phyloP scores from a whole-genome alignment of 2,329 filamentous ascomycete species.

The Orbilia blumenaviensis region DNA sequence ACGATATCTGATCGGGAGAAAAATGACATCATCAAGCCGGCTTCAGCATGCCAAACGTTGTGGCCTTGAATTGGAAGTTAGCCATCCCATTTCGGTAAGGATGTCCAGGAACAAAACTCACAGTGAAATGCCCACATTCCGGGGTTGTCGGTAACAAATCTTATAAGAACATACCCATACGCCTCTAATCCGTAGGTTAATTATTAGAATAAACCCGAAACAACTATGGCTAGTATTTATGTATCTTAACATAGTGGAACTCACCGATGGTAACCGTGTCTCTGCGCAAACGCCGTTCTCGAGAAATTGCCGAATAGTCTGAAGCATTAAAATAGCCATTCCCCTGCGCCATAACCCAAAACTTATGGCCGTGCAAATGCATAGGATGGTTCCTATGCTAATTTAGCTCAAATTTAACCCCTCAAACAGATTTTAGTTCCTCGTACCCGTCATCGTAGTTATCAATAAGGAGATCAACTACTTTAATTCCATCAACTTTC shows the following conservation, averaged over 20 bases:
- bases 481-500: slow-evolving; percentile 62
- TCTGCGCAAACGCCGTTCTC: slow-evolving; percentile 40
- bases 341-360: slow-evolving; percentile 66
- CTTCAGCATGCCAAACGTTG: slow-evolving; percentile 69
- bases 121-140: slow-evolving; percentile 70
- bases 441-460: slow-evolving; percentile 70
- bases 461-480: slow-evolving; percentile 81
- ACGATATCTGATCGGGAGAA: slow-evolving; percentile 65
- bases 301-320: slow-evolving; percentile 45
- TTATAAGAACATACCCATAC: slow-evolving; percentile 67
- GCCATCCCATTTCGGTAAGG: neutral
- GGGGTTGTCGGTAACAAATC: slow-evolving; percentile 69
- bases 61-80: slow-evolving; percentile 59
- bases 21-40: slow-evolving; percentile 71
- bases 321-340: slow-evolving; percentile 55
- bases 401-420: neutral
- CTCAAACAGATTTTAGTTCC: neutral
- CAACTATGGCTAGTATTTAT: slow-evolving; percentile 47
- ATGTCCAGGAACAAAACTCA: slow-evolving; percentile 11
- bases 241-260: neutral
- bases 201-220: slow-evolving; percentile 7
- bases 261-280: slow-evolving; percentile 56
- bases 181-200: slow-evolving; percentile 61
- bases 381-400: slow-evolving; percentile 71
- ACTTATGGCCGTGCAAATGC: slow-evolving; percentile 79